Evolutionary conservation across 768 basidiomycete genomes (phyloP), one percentile per base, ranked within the genome.

Genomic region (Ramaria sp.): DNA sequence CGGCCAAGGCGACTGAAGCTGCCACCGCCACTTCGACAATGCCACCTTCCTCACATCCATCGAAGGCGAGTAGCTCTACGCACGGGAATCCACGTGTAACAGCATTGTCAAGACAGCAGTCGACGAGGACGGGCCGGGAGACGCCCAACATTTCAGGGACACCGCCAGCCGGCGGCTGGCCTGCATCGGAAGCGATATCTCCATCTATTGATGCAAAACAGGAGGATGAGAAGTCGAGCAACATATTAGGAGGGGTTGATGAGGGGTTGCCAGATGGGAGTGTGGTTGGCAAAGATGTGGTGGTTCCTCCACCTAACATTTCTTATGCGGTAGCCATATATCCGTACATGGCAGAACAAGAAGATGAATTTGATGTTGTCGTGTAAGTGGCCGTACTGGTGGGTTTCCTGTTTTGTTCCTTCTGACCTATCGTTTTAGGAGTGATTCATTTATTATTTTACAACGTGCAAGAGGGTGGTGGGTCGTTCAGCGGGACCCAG

Each of bases 391-490:
- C 18, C 52, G 47, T 52, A 43, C 38, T 37, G 20, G 57, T 15
- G 44, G 49, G 32, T 9, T 34, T 20, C 48, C 30, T 22, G 18
- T n/a, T 37, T 25, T 50, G 57, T n/a, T 61, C 32, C 30, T 39
- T 16, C 45, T 64, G 36, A 61, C 16, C 27, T 18, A 49, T 47
- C 43, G 10, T 10, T 51, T 2, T 56, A 94, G 91, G 15, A 92
- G 91, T 38, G 90, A 94, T 63, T 92, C 92, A 1, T 97, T 93
- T 69, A 81, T 95, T 58, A 94, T 97, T 59, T 71, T 93, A 39
- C 89, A 89, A 52, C 82, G 94, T 51, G 85, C 93, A n/a, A 84
- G 94, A 53, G 95, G 96, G 1, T 99, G 96, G 96, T 99, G 95
- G 92, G 88, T 97, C 32, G 96, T 98, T 3, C 94, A 98, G 65